Evolutionary conservation across 139 green algal genomes (phyloP).

Genomic region (Diplosphaera chodatii): DNA sequence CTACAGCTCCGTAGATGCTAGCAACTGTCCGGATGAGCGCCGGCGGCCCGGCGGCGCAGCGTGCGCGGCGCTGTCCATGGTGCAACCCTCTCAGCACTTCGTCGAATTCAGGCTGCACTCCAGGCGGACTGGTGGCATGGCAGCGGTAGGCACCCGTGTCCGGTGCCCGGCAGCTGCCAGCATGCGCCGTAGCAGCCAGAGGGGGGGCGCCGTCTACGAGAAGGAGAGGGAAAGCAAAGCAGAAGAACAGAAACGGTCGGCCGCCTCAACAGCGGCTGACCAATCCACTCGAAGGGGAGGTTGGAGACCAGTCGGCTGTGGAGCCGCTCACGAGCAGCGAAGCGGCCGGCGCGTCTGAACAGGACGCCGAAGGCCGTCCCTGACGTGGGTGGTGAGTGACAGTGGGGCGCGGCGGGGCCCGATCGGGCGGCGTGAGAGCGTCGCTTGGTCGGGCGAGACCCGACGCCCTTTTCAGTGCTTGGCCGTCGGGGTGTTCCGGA

Average conservation of each 20-base stretch:
- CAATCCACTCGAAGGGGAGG: not conserved
- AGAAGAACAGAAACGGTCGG: not conserved
- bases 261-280: not conserved
- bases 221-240: not conserved
- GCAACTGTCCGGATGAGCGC: no score
- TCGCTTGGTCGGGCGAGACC: not conserved
- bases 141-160: no score
- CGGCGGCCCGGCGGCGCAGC: no score
- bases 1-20: no score
- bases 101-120: no score
- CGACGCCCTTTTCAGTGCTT: slow-evolving; percentile 5
- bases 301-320: not conserved
- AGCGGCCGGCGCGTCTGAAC: not conserved
- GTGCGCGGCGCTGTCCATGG: no score
- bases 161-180: no score
- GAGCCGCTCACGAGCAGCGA: not conserved
- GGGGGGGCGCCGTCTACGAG: not conserved
- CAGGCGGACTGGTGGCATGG: no score
- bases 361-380: not conserved
- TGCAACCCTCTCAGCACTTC: no score
- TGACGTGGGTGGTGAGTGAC: slow-evolving; percentile 25
- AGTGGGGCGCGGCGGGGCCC: slow-evolving; percentile 5
- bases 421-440: slow-evolving; percentile 2
- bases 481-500: not conserved
- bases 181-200: no score